Evolutionary conservation across 345 rosid species (phyloP), one percentile per base, ranked within the genome.

Genomic region (Viola odorata): DNA sequence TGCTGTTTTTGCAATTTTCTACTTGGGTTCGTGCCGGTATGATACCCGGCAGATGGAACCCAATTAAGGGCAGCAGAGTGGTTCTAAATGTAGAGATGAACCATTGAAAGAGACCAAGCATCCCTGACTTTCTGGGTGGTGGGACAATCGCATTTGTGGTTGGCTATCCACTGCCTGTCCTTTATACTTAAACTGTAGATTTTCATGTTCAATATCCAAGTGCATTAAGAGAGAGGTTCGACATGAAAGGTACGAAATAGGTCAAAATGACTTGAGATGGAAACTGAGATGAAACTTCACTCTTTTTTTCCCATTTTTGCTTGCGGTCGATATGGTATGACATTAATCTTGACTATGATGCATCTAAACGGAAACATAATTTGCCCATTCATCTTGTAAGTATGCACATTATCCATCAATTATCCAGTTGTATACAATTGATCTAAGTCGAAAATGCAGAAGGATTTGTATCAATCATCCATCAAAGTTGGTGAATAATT

Each of bases 71-170:
- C 63, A 39, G 14, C 50, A 58, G 12, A 5, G 80, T 61, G 73
- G 69, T 16, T 64, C 69, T 37, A n/a, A 60, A 60, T 71, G 54
- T 67, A 66, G 45, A 53, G 65, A 36, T 55, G 9, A 55, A 32
- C 48, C 45, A 53, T 39, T 57, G 53, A 58, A 60, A 65, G 53
- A 44, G 41, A 48, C 47, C 47, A 42, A 37, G 56, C 50, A 70
- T 50, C 69, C 32, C 81, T 57, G 49, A 60, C 72, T 66, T 70
- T 72, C 64, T 39, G 76, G 78, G 62, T 74, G 75, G 82, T 77
- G 79, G 82, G 81, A 67, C 80, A 42, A 54, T 62, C 12, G 3
- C 64, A 74, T 57, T 6, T 23, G 32, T 23, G 32, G 32, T 59
- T 71, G 75, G 71, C 64, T 71, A 41, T 76, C 50, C 36, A 66